Evolutionary conservation across 1,139 yeast genomes (phyloP).

Genomic region (Zhuliangozyma parablackwelliae): DNA sequence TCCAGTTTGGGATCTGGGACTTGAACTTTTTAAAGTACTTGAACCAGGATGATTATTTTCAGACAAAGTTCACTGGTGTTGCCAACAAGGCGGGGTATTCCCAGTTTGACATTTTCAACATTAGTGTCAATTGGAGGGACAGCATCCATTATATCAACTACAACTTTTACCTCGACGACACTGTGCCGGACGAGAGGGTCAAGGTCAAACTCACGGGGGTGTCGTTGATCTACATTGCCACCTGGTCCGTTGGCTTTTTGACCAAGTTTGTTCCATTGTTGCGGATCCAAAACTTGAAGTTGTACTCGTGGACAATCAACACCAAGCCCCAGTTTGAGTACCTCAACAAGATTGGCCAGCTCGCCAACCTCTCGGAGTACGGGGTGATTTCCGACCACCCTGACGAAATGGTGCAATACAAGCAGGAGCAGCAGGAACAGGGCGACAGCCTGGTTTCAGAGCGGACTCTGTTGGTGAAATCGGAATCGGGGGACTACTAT

Average conservation of each 20-base stretch:
- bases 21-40: constrained; percentile 56
- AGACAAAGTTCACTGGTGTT: constrained; percentile 17
- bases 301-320: constrained; percentile 86
- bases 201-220: constrained; percentile 34
- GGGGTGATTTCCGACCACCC: constrained; percentile 68
- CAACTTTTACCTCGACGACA: constrained; percentile 30
- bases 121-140: constrained; percentile 32
- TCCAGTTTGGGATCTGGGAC: constrained; percentile 83
- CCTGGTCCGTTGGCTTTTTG: constrained; percentile 37
- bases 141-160: constrained; percentile 33
- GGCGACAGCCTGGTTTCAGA: constrained; percentile 1
- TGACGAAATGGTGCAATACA: constrained; percentile 26
- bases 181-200: constrained; percentile 18
- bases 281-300: constrained; percentile 40
- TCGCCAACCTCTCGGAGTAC: constrained; percentile 25
- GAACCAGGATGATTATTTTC: constrained; percentile 38
- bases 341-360: constrained; percentile 24
- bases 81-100: constrained; percentile 15
- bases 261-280: constrained; percentile 35
- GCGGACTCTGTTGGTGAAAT: constrained; percentile 1
- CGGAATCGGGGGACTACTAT: constrained; percentile 6
- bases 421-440: constrained; percentile 7
- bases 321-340: constrained; percentile 45
- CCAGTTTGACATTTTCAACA: constrained; percentile 35
- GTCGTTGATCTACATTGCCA: constrained; percentile 34